These are phyloP conservation scores for Petunia secreta DNA, from an alignment of 257 asterid genomes.

Conservation along the genomic window DNA sequence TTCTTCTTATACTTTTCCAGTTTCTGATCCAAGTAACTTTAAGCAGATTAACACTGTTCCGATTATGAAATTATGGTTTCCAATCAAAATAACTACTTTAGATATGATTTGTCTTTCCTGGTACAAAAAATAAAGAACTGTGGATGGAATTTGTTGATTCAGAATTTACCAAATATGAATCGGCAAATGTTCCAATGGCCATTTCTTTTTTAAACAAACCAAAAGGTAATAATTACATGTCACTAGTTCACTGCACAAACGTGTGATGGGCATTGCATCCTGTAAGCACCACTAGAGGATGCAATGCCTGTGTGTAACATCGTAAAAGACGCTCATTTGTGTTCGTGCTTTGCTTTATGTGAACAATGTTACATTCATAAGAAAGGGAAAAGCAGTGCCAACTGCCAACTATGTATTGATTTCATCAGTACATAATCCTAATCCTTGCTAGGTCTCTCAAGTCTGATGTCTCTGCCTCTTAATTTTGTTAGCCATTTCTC, in stretches of 20 bases:
- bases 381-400: background rate
- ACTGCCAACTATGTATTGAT: background rate
- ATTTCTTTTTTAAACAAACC: background rate
- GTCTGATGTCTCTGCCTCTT: too few relatives aligned
- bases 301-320: background rate
- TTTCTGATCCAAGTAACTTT: background rate
- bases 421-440: background rate
- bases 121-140: background rate
- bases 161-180: background rate
- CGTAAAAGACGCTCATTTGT: background rate
- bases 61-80: background rate
- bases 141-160: background rate
- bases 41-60: background rate
- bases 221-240: background rate
- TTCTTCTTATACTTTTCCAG: background rate
- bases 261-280: background rate
- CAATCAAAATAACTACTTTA: background rate
- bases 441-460: too few relatives aligned
- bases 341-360: background rate
- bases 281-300: background rate
- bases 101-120: background rate
- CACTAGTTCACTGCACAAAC: constrained; percentile 6
- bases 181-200: background rate
- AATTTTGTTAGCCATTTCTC: too few relatives aligned
- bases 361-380: background rate